These are phyloP conservation scores for Cynanchum wilfordii DNA, from an alignment of 257 asterid genomes.

Conservation along the genomic window DNA sequence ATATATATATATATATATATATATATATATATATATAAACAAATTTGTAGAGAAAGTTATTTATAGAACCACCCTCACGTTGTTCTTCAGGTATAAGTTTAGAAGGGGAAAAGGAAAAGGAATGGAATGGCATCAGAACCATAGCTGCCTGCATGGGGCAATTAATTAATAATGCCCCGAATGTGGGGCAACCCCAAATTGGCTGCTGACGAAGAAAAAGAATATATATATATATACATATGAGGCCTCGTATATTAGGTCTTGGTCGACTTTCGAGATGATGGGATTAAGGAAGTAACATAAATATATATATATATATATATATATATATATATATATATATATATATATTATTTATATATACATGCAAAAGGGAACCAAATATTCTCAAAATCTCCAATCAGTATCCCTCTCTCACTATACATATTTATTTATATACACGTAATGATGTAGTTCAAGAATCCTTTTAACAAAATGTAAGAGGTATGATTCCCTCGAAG, in stretches of 20 bases:
- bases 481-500: no score
- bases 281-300: slow-evolving; percentile 7
- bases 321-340: no score
- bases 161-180: not conserved
- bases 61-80: no score
- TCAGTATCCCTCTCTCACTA: not conserved
- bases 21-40: no score
- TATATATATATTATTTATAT: no score
- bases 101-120: not conserved
- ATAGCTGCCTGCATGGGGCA: not conserved
- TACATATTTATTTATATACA: not conserved
- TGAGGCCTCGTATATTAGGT: not conserved
- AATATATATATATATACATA: no score
- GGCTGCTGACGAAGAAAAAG: slow-evolving; percentile 4
- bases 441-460: no score
- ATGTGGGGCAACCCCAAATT: slow-evolving; percentile 4
- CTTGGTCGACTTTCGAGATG: not conserved
- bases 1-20: no score
- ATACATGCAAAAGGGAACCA: not conserved
- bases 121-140: slow-evolving; percentile 4
- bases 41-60: no score
- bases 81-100: not conserved
- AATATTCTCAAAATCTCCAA: slow-evolving; percentile 4
- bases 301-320: no score
- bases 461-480: no score